Evolutionary conservation across 371 early-diverging fungal species (phyloP), one percentile per base, ranked within the genome.

Genomic region (Actinomortierella ambigua): DNA sequence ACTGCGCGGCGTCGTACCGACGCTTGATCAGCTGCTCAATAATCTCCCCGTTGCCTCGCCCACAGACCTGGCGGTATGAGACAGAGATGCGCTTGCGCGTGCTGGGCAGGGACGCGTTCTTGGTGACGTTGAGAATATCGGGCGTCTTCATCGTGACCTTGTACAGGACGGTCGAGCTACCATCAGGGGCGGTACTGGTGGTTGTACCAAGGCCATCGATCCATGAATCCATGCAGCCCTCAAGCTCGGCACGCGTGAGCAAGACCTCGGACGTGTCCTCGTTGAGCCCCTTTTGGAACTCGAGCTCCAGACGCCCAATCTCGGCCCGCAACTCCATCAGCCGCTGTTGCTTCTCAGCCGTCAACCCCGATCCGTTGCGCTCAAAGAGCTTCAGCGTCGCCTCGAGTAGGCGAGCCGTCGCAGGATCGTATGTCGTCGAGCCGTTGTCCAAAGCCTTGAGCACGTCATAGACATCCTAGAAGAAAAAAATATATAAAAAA

Each of bases 1-100:
- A 69, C 68, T 81, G 42, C 18, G 79, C 76, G 6, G 73, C 76
- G 17, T 78, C 63, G 11, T 69, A 58, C 18, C 79, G 68, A 23
- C 75, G 51, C 22, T 59, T 55, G 28, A 75, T 69, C 57, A 71
- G 4, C 39, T 50, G 49, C 23, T 71, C 73, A n/a, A 71, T n/a
- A 17, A 58, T 50, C 11, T 66, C 66, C 14, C 63, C 67, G 22
- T 71, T 71, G 28, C 60, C 57, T 40, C 56, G 20, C 15, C 55
- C 51, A 23, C 73, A 71, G 44, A 71, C 67, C 44, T 71, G 55
- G 34, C 73, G 73, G 44, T 71, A 71, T 0, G 66, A 59, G 7
- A 50, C 46, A 0, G 61, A 27, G 5, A 71, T 63, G 0, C 66
- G 62, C 26, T 63, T 54, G 2, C 73, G 66, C 0, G 73, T 71